Conservation (phyloP, 805 yeast species). For the Candida vaughaniae region DNA sequence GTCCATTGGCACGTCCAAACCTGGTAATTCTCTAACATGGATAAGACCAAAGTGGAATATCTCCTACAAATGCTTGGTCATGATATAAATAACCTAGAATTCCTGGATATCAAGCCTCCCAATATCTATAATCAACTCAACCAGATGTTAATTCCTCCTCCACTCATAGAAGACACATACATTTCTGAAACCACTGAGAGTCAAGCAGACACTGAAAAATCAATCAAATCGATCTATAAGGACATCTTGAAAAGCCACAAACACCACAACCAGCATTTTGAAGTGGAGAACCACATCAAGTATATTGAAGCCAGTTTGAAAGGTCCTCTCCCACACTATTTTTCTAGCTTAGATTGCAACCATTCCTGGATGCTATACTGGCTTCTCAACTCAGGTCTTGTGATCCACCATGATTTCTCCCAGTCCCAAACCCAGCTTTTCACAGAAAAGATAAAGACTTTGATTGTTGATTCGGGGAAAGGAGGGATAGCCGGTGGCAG, state of each 20-base stretch:
- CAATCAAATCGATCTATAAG: conserved; percentile 29
- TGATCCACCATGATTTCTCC: conserved; percentile 15
- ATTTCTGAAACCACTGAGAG: conserved; percentile 34
- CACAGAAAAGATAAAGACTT: conserved; percentile 21
- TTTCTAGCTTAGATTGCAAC: conserved; percentile 74
- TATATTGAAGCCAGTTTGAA: conserved; percentile 40
- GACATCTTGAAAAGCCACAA: conserved; percentile 13
- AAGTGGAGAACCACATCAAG: conserved; percentile 36
- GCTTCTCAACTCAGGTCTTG: conserved; percentile 53
- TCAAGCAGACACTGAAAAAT: conserved; percentile 33
- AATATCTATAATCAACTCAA: conserved; percentile 9
- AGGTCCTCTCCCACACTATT: conserved; percentile 49
- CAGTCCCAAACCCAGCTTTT: conserved; percentile 3
- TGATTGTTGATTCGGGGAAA: conserved; percentile 29
- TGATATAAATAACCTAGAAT: conserved; percentile 7
- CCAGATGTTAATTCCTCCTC: conserved; percentile 14
- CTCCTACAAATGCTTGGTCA: conserved; percentile 20
- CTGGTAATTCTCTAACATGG: conserved; percentile 10
- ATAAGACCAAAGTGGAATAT: conserved; percentile 15
- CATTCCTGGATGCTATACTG: conserved; percentile 90
- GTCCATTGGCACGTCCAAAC: conserved; percentile 12
- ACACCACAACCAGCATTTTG: conserved; percentile 13
- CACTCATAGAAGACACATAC: conserved; percentile 23
- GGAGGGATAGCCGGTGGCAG: conserved; percentile 84
- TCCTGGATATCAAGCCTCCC: conserved; percentile 16